phyloP scores from a whole-genome alignment of 495 filamentous ascomycete genomes.

The Cladorrhinum samala region DNA sequence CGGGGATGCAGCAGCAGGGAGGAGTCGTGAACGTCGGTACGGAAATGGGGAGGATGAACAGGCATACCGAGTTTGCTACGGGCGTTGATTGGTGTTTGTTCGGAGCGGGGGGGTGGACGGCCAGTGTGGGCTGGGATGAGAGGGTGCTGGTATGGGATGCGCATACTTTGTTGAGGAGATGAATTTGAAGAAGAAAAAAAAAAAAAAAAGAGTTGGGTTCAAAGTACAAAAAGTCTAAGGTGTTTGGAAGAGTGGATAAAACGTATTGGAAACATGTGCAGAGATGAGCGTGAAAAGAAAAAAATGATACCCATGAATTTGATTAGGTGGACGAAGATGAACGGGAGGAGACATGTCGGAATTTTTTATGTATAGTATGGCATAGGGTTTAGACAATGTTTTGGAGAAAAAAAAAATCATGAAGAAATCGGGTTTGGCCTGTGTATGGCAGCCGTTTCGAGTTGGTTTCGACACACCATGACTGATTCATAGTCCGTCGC shows the following conservation, averaged over 20 bases:
- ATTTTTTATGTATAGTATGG: no score
- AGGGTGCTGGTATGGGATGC: conserved; percentile 88
- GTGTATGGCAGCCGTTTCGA: no score
- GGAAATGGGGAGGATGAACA: conserved; percentile 80
- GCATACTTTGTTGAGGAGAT: conserved; percentile 33
- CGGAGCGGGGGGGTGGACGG: conserved; percentile 91
- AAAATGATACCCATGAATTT: conserved; percentile 16
- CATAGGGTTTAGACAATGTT: no score
- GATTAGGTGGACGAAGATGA: background rate
- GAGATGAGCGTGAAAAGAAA: background rate
- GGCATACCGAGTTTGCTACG: conserved; percentile 94
- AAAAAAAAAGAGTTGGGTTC: background rate
- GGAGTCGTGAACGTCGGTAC: conserved; percentile 44
- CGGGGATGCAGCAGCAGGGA: conserved; percentile 12
- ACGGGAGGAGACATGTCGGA: background rate
- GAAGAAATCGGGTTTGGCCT: no score
- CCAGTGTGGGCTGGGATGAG: conserved; percentile 91
- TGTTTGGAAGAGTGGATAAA: background rate
- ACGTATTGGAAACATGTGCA: no score
- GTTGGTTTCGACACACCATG: no score
- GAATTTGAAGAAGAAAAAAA: background rate
- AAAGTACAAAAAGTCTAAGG: background rate
- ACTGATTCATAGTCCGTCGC: no score
- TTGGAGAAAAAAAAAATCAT: no score
- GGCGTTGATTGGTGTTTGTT: conserved; percentile 98